phyloP scores from a whole-genome alignment of 495 filamentous ascomycete species.

The Symbiotaphrina buchneri region DNA sequence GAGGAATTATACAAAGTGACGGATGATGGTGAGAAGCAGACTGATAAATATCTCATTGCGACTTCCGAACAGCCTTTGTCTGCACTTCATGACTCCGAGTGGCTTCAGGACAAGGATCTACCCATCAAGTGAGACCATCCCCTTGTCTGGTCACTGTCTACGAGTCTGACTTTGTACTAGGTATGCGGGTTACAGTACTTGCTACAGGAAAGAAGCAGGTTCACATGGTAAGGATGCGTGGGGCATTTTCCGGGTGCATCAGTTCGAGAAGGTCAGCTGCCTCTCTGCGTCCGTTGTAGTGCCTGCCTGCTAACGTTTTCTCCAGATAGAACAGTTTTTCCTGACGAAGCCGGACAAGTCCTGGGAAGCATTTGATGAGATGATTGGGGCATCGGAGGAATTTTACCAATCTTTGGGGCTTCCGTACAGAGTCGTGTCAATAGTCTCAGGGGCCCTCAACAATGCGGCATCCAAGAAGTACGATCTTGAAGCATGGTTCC shows the following conservation, averaged over 20 bases:
- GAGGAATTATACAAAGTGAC: constrained; percentile 95
- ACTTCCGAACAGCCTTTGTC: constrained; percentile 92
- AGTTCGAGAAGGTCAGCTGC: constrained; percentile 68
- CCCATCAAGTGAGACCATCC: constrained; percentile 43
- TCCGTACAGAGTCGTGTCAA: constrained; percentile 76
- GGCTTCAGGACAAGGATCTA: constrained; percentile 65
- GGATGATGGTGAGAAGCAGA: constrained; percentile 56
- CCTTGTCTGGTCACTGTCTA: background rate
- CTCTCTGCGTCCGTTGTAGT: constrained; percentile 1
- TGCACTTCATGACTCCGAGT: constrained; percentile 81
- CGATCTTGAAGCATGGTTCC: constrained; percentile 95
- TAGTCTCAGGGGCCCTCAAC: constrained; percentile 87
- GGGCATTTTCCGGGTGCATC: constrained; percentile 96
- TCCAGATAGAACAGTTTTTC: constrained; percentile 75
- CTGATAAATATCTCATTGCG: constrained; percentile 92
- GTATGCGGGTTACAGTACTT: constrained; percentile 85
- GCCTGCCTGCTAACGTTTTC: background rate
- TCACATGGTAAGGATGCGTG: constrained; percentile 86
- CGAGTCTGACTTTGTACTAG: constrained; percentile 9
- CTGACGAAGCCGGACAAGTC: constrained; percentile 85
- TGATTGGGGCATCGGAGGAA: constrained; percentile 77
- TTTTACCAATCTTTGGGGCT: constrained; percentile 82
- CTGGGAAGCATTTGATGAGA: constrained; percentile 81
- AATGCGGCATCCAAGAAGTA: constrained; percentile 89
- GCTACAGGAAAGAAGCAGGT: constrained; percentile 88